These are phyloP conservation scores for Cryptosporidium parvum DNA, from an alignment of 169 alveolate genomes.

Conservation along the genomic window DNA sequence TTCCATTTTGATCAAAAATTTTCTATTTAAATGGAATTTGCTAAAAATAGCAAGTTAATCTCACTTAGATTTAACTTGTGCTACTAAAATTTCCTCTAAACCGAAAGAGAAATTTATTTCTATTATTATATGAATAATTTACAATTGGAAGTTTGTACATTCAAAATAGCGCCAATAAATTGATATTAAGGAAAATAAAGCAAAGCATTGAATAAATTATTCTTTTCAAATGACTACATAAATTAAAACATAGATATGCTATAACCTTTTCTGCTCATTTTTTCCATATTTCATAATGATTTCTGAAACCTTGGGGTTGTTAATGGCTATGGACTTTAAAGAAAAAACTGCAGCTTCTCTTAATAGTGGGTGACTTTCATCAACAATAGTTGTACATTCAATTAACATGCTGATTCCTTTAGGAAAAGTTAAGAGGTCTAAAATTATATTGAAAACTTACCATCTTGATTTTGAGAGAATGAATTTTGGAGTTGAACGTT, in stretches of 20 bases:
- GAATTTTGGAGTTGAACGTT: conserved; percentile 2
- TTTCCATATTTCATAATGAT: neutral
- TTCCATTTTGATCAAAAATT: conserved; percentile 8
- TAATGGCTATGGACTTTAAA: neutral
- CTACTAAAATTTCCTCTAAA: neutral
- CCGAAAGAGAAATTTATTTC: neutral
- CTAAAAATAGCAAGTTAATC: conserved; percentile 14
- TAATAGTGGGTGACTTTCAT: conserved; percentile 56
- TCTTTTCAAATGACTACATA: neutral
- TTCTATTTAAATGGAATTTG: neutral
- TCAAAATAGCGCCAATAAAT: neutral
- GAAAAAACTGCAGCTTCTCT: conserved; percentile 55
- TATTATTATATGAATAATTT: neutral
- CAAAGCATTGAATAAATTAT: neutral
- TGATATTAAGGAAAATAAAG: neutral
- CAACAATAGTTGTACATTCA: conserved; percentile 58
- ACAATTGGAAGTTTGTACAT: neutral
- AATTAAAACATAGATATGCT: neutral
- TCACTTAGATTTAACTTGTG: neutral
- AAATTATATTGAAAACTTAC: neutral
- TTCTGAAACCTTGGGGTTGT: conserved; percentile 1
- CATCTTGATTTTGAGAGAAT: neutral
- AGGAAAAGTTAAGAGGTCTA: neutral
- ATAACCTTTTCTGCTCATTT: neutral
- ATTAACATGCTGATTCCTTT: conserved; percentile 9